These are phyloP conservation scores for Lentinula aciculospora DNA, from an alignment of 768 basidiomycete species.

Conservation along the genomic window DNA sequence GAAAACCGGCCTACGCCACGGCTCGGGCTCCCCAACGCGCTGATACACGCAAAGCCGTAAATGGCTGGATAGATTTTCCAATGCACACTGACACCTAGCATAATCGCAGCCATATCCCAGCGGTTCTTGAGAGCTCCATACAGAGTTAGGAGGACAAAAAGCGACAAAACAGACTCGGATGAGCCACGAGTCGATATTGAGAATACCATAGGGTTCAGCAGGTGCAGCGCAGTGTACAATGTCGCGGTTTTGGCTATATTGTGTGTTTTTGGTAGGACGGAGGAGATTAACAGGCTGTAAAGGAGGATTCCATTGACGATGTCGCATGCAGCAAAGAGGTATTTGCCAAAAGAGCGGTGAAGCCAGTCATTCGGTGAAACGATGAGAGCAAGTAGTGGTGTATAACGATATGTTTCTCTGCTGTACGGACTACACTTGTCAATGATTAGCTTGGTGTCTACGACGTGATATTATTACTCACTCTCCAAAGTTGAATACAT, in stretches of 20 bases:
- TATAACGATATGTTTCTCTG: conserved; percentile 93
- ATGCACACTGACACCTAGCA: conserved; percentile 81
- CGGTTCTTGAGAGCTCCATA: conserved; percentile 49
- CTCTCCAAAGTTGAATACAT: conserved; percentile 56
- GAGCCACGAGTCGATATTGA: conserved; percentile 97
- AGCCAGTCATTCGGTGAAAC: conserved; percentile 76
- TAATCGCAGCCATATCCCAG: conserved; percentile 63
- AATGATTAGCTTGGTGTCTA: conserved; percentile 11
- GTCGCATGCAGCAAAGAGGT: conserved; percentile 81
- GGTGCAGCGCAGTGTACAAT: conserved; percentile 64
- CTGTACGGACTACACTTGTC: conserved; percentile 67
- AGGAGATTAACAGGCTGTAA: conserved; percentile 49
- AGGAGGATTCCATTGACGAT: conserved; percentile 74
- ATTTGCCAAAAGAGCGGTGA: conserved; percentile 87
- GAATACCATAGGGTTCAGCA: conserved; percentile 92
- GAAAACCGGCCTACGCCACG: conserved; percentile 26
- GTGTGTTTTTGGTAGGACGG: conserved; percentile 33
- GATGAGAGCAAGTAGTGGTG: conserved; percentile 82
- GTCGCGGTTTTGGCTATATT: conserved; percentile 28
- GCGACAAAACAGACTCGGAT: conserved; percentile 82
- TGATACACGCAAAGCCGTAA: conserved; percentile 77
- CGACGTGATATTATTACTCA: conserved; percentile 35
- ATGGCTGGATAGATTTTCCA: conserved; percentile 98
- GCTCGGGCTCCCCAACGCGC: conserved; percentile 35
- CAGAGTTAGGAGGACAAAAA: conserved; percentile 70